Conservation (phyloP, 2,329 filamentous ascomycete species). For the Fusarium paranaense region DNA sequence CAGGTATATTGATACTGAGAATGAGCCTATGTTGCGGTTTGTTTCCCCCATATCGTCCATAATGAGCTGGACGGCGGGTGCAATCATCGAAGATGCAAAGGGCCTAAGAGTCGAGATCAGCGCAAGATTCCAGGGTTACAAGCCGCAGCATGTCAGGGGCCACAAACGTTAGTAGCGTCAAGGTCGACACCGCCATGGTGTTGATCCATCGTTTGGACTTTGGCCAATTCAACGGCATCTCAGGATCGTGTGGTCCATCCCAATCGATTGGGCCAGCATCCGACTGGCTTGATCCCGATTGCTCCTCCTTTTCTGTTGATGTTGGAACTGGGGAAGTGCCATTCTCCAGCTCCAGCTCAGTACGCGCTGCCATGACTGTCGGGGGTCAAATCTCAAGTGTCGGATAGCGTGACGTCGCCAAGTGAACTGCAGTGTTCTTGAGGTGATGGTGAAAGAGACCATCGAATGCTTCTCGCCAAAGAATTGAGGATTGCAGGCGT, state of each 20-base stretch:
- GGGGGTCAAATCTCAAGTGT: neutral
- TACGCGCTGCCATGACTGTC: neutral
- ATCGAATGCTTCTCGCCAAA: neutral
- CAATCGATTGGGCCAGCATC: neutral
- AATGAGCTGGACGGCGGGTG: neutral
- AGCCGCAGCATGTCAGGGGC: neutral
- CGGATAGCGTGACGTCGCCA: neutral
- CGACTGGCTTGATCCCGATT: neutral
- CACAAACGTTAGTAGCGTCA: neutral
- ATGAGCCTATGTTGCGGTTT: conserved; percentile 35
- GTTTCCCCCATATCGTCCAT: neutral
- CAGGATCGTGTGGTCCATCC: conserved; percentile 8
- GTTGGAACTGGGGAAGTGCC: neutral
- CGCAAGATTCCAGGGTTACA: neutral
- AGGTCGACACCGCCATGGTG: neutral
- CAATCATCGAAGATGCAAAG: conserved; percentile 8
- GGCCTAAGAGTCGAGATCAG: neutral
- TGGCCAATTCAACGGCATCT: conserved; percentile 6
- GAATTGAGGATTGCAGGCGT: neutral
- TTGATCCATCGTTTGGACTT: neutral
- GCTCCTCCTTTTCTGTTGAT: neutral
- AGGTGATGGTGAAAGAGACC: neutral
- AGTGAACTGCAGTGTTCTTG: neutral
- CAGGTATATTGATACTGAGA: conserved; percentile 45
- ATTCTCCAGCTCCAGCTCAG: neutral